These are phyloP conservation scores for Cyberlindnera petersonii DNA, from an alignment of 805 yeast genomes.

Conservation along the genomic window DNA sequence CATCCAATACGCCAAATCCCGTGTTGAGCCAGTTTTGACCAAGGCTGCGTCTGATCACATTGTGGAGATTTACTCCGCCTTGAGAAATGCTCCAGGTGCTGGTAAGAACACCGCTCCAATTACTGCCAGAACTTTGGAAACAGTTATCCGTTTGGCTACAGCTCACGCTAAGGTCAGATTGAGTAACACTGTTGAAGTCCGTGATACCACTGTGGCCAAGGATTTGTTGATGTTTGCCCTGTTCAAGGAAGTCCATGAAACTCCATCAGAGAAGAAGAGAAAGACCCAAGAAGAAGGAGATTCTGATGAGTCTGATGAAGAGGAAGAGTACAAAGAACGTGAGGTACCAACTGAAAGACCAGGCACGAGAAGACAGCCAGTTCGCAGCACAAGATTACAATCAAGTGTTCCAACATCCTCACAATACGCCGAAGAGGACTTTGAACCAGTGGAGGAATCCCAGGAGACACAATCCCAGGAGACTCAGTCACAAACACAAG, in stretches of 20 bases:
- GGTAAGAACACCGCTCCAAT: conserved; percentile 86
- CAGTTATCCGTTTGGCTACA: conserved; percentile 88
- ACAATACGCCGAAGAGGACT: conserved; percentile 15
- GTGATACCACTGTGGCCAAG: conserved; percentile 85
- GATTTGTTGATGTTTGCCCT: conserved; percentile 79
- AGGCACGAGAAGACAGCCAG: conserved; percentile 3
- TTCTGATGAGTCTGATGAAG: not conserved
- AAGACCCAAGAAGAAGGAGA: conserved; percentile 21
- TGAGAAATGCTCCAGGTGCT: conserved; percentile 69
- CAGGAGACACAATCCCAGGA: conserved; percentile 12
- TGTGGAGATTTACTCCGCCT: conserved; percentile 71
- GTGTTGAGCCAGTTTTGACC: conserved; percentile 77
- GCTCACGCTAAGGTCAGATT: conserved; percentile 97
- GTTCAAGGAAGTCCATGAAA: conserved; percentile 62
- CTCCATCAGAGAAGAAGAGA: conserved; percentile 32
- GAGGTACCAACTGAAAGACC: conserved; percentile 1
- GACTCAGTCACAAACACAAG: conserved; percentile 5
- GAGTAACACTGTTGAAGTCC: conserved; percentile 64
- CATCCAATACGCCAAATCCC: conserved; percentile 87
- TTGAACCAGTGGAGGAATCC: conserved; percentile 8
- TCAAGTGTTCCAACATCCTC: conserved; percentile 11
- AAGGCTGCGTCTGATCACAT: conserved; percentile 75
- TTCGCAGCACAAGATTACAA: conserved; percentile 3
- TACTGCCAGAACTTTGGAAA: conserved; percentile 97
- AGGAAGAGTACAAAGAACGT: conserved; percentile 7